Percentiles rank a stretch among this genome's conserved stretches.
These are phyloP conservation scores for Blastocrithidia nonstop DNA, from an alignment of 208 protist species.

Conservation along the genomic window DNA sequence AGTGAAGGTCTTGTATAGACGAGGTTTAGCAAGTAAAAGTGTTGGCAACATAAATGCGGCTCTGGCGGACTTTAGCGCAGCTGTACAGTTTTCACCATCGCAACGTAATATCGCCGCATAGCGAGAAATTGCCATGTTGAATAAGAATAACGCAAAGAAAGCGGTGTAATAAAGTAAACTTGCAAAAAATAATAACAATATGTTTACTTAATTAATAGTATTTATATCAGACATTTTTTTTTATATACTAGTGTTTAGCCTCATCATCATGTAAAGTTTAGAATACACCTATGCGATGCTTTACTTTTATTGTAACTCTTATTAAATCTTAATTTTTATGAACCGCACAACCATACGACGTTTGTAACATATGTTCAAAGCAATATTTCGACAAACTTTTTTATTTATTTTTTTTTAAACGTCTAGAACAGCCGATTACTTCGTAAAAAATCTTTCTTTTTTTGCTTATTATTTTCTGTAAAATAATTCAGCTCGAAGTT, in stretches of 20 bases:
- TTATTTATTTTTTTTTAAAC: neutral
- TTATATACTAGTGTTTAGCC: too few relatives aligned
- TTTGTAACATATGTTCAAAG: too few relatives aligned
- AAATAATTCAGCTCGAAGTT: too few relatives aligned
- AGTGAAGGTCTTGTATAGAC: constrained; percentile 69
- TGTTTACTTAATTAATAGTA: neutral
- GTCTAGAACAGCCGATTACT: too few relatives aligned
- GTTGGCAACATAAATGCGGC: constrained; percentile 37
- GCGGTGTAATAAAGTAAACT: neutral
- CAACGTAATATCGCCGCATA: constrained; percentile 22
- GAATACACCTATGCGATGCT: too few relatives aligned
- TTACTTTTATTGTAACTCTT: too few relatives aligned
- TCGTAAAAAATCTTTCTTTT: neutral
- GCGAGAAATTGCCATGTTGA: constrained; percentile 27
- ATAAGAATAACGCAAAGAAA: neutral
- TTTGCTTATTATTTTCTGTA: neutral
- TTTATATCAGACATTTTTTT: neutral
- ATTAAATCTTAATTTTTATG: too few relatives aligned
- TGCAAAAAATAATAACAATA: neutral
- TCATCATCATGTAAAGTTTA: too few relatives aligned
- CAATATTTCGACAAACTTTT: too few relatives aligned
- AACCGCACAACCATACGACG: too few relatives aligned
- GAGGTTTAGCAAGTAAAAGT: constrained; percentile 47
- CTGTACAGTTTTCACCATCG: constrained; percentile 38
- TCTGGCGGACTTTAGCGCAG: constrained; percentile 49